Evolutionary conservation across 1,139 yeast species (phyloP).

Genomic region (Hyphopichia wangnamkhiaoensis): DNA sequence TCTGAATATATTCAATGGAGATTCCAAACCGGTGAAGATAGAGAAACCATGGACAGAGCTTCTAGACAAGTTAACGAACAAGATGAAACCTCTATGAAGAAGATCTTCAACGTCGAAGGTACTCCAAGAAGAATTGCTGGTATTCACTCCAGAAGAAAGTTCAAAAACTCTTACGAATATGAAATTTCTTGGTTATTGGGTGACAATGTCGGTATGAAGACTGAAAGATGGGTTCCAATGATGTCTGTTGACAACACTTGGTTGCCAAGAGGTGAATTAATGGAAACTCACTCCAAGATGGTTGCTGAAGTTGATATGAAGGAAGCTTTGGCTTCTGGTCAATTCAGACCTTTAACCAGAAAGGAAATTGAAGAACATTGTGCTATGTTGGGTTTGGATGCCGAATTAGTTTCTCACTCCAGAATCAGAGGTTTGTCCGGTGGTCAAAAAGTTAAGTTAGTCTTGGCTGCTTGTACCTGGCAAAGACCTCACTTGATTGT

Average conservation of each 20-base stretch:
- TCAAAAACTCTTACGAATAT: slow-evolving; percentile 99
- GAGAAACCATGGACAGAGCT: slow-evolving; percentile 99
- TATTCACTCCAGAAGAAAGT: slow-evolving; percentile 97
- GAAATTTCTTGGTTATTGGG: slow-evolving; percentile 97
- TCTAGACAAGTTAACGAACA: slow-evolving; percentile 96
- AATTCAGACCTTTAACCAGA: slow-evolving; percentile 99
- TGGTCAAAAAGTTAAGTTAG: slow-evolving; percentile 99
- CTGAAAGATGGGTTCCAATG: slow-evolving; percentile 99
- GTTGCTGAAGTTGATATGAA: slow-evolving; percentile 99
- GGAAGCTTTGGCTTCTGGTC: slow-evolving; percentile 99
- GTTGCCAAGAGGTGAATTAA: slow-evolving; percentile 99
- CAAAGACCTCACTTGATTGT: slow-evolving; percentile 99
- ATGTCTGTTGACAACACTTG: slow-evolving; percentile 99
- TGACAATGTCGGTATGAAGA: slow-evolving; percentile 98
- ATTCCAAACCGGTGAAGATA: slow-evolving; percentile 99
- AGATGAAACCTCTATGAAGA: slow-evolving; percentile 98
- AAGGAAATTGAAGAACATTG: slow-evolving; percentile 99
- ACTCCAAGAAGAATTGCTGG: slow-evolving; percentile 96
- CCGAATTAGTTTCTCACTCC: slow-evolving; percentile 99
- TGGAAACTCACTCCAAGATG: slow-evolving; percentile 98
- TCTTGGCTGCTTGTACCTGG: slow-evolving; percentile 99
- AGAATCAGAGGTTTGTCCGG: slow-evolving; percentile 99
- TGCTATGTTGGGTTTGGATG: slow-evolving; percentile 96
- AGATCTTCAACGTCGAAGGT: slow-evolving; percentile 98
- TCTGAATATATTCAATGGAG: slow-evolving; percentile 99